Evolutionary conservation across 108 stramenopile species (phyloP), one percentile per base, ranked within the genome.

Genomic region (Skeletonema menzelii): DNA sequence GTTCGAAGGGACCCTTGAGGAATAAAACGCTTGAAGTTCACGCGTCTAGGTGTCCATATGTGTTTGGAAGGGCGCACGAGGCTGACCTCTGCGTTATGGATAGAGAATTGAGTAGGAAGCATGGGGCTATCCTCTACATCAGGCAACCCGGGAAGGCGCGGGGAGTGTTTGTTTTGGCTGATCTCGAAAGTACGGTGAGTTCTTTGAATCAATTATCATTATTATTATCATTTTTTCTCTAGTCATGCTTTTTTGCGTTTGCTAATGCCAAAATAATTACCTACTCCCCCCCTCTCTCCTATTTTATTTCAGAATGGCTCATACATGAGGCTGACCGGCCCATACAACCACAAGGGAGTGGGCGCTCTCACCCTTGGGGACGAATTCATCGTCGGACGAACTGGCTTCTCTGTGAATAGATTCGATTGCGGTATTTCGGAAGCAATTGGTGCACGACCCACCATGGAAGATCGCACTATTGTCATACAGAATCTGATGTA

Each of bases 401-500:
- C 98, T n/a, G 97, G 98, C 34, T 97, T 98, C 75, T 93, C 90
- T 31, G 87, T 98, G 27, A 97, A 97, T 84, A 92, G 97, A 70
- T 98, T 95, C 70, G 98, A 98, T 73, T 97, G 90, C 66, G 98
- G 98, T 49, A 90, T 97, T 64, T 96, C 94, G 66, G 97, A 97
- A 82, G 90, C 94, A 19, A 93, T 93, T 56, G 97, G 97, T 53
- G 92, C 93, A 13, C 75, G 97, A 44, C 95, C 92, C 49, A 93
- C 95, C 8, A 97, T 97, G 97, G 97, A 97, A 84, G 97, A 97
- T 71, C 83, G 94, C 60, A 91, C 92, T 5, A 76, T 90, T 68
- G 91, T 96, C 57, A 82, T 94, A 58, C 94, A 97, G 70, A 89
- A 73, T 70, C 77, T 94, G 35, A 82, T 91, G 80, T 90, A 93